Percentiles rank a stretch among this genome's conserved stretches.
Conservation (phyloP, 495 filamentous ascomycete species). For the Podospora comata region DNA sequence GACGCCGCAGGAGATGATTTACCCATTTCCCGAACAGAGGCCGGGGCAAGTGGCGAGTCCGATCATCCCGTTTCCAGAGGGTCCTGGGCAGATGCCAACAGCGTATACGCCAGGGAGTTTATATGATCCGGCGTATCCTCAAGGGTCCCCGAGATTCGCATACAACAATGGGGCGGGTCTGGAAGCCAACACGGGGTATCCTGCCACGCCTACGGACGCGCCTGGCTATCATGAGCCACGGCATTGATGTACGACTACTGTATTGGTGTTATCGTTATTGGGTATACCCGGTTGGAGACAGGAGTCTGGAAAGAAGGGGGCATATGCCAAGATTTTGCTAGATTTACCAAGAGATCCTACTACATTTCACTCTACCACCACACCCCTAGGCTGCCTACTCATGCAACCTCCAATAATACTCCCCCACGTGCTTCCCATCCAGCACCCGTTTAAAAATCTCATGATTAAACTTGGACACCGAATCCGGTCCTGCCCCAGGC, state of each 20-base stretch:
- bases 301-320: not conserved
- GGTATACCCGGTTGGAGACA: not conserved
- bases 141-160: not conserved
- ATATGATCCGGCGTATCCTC: not conserved
- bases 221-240: not conserved
- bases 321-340: not conserved
- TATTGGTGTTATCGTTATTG: not conserved
- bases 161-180: not conserved
- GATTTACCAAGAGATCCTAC: not conserved
- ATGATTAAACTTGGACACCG: not conserved
- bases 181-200: not conserved
- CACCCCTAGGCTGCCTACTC: not conserved
- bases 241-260: not conserved
- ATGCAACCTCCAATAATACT: not conserved
- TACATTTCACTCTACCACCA: not conserved
- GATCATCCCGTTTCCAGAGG: not conserved
- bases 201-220: not conserved
- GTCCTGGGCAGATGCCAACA: not conserved
- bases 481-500: not conserved
- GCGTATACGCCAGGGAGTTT: not conserved
- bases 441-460: not conserved
- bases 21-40: not conserved
- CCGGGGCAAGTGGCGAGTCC: not conserved
- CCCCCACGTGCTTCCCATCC: not conserved
- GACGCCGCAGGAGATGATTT: slow-evolving; percentile 1